These are phyloP conservation scores for Colletotrichum gloeosporioides DNA, from an alignment of 2,329 filamentous ascomycete species.

Conservation along the genomic window DNA sequence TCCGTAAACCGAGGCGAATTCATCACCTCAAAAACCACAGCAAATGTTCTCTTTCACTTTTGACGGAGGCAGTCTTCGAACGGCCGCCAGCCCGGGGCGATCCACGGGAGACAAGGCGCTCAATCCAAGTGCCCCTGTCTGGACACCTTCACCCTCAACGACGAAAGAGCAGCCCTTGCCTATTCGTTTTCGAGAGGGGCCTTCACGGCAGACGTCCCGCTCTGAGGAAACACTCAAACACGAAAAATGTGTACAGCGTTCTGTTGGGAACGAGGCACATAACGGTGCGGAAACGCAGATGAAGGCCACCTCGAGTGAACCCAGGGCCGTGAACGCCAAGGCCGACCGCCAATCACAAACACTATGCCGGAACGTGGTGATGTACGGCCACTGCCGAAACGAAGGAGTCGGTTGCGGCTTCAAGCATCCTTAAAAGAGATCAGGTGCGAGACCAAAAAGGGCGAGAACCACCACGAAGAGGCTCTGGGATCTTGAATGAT, in stretches of 20 bases:
- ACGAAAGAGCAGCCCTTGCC: neutral
- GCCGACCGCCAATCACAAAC: neutral
- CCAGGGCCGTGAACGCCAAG: neutral
- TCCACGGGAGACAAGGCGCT: rapidly evolving
- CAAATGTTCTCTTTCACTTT: neutral
- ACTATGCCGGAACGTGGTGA: neutral
- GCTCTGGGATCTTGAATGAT: rapidly evolving
- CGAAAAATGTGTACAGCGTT: rapidly evolving
- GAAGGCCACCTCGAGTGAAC: neutral
- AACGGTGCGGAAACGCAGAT: rapidly evolving
- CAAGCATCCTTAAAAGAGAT: neutral
- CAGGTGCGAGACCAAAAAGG: rapidly evolving
- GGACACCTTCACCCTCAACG: neutral
- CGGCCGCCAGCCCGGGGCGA: rapidly evolving
- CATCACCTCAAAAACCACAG: rapidly evolving
- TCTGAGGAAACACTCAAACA: rapidly evolving
- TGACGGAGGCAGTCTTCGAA: neutral
- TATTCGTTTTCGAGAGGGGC: neutral
- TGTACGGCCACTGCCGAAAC: neutral
- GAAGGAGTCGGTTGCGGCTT: neutral
- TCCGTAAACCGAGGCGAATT: rapidly evolving
- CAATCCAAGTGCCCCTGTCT: neutral
- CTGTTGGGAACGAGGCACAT: rapidly evolving
- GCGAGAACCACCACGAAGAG: neutral
- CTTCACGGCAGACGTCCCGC: rapidly evolving